Base-by-base conservation (phyloP, 805 yeast species). In the Limtongia smithiae region DNA sequence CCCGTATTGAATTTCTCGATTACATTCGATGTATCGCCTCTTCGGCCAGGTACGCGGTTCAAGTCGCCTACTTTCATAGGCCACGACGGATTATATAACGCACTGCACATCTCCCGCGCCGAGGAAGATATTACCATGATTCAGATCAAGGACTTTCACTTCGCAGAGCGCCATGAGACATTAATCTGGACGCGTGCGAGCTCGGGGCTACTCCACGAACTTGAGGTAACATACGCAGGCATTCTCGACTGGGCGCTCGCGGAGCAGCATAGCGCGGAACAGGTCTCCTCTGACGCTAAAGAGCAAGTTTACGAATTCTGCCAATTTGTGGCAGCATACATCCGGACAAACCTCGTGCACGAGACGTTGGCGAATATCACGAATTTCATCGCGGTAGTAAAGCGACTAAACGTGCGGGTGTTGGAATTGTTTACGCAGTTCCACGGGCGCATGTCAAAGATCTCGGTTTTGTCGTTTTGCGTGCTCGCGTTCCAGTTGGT, bases 11-110 rank as follows among this genome's bases (percentile, higher is more conserved):
- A 48, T 20, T 57, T 45, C 37, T 51, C 60, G 7, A 48, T 33
- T 8, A 50, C 59, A 12, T 57, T 57, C 33, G 59, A 48, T 22
- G 44, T 55, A 21, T 37, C 43, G 8, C 60, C 60, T 3, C 33
- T 57, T 17, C 46, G 48, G 6, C 25, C 38, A 15, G 44, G 25
- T 9, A 52, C 54, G 5, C 43, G 41, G 15, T 51, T 57, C 18
- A 21, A 22, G 17, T n/a, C 39, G 3, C 22, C 49, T 11, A 49
- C 59, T 3, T 48, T 57, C 20, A 35, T 55, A 4, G 60, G 60
- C 18, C 37, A 43, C 20, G 50, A 54, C 12, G 46, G 35, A 12
- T 32, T 57, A 9, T 40, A 44, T 21, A 30, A 37, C 3, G 51
- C 54, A 6, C 37, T 54, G 14, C 18, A 41, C 21, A 47, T 41